These are phyloP conservation scores for Penicillium samsonianum DNA, from an alignment of 495 filamentous ascomycete genomes.

Conservation along the genomic window DNA sequence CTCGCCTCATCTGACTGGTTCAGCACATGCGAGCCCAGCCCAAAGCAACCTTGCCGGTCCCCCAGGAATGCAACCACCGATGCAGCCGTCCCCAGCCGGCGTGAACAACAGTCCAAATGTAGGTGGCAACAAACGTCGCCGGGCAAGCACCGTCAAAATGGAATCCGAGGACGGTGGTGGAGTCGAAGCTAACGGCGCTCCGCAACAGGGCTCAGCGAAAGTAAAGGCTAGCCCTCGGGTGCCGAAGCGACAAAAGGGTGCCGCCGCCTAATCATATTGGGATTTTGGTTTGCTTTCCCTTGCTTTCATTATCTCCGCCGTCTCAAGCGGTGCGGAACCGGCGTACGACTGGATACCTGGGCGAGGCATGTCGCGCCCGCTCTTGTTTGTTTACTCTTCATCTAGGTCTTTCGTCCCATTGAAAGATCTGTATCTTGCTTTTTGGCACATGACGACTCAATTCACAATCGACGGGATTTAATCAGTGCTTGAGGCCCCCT, in stretches of 20 bases:
- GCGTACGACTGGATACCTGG: conserved; percentile 41
- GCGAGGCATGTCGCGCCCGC: conserved; percentile 22
- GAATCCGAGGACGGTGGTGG: conserved; percentile 62
- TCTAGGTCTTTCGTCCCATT: conserved; percentile 26
- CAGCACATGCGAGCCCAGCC: conserved; percentile 50
- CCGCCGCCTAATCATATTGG: conserved; percentile 24
- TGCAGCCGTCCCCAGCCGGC: conserved; percentile 67
- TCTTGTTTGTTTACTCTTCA: conserved; percentile 25
- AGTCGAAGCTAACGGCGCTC: conserved; percentile 52
- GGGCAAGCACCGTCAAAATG: conserved; percentile 74
- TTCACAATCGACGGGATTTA: conserved; percentile 22
- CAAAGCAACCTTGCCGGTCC: conserved; percentile 45
- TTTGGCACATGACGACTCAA: conserved; percentile 30
- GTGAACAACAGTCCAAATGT: conserved; percentile 84
- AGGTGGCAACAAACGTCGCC: conserved; percentile 69
- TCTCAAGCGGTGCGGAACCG: conserved; percentile 36
- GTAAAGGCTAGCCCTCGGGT: conserved; percentile 60
- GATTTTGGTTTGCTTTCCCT: conserved; percentile 12
- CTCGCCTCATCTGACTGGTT: conserved; percentile 47
- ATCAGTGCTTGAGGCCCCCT: conserved; percentile 19
- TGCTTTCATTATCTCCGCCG: conserved; percentile 21
- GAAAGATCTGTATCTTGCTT: conserved; percentile 23
- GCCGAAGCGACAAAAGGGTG: conserved; percentile 58
- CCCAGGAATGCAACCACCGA: conserved; percentile 71
- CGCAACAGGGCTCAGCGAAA: conserved; percentile 42